Evolutionary conservation across 768 basidiomycete species (phyloP).

Genomic region (Rhizopogon sp.): DNA sequence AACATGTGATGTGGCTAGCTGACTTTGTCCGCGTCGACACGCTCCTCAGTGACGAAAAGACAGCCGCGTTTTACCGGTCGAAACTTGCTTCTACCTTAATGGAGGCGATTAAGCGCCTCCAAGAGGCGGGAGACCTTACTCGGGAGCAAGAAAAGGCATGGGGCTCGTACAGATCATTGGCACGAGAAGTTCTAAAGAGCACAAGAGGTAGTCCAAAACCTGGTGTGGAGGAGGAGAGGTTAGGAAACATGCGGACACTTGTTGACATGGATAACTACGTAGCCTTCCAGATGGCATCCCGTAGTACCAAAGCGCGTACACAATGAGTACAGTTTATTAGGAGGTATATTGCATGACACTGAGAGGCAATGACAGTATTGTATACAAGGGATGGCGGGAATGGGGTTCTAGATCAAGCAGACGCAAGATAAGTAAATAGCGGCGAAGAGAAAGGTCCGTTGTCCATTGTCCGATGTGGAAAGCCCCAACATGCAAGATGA

Average conservation of each 20-base stretch:
- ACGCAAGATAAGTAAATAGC: constrained; percentile 2
- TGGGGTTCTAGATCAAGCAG: neutral
- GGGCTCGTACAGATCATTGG: constrained; percentile 12
- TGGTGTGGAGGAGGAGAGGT: constrained; percentile 12
- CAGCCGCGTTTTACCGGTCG: constrained; percentile 33
- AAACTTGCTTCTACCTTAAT: constrained; percentile 46
- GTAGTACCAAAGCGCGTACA: constrained; percentile 22
- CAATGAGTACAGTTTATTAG: constrained; percentile 3
- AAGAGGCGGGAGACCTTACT: constrained; percentile 13
- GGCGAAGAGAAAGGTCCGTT: constrained; percentile 8
- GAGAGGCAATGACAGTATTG: constrained; percentile 1
- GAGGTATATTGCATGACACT: constrained; percentile 5
- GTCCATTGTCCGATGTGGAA: neutral
- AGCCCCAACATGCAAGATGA: neutral
- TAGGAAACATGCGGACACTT: constrained; percentile 21
- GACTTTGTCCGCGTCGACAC: constrained; percentile 38
- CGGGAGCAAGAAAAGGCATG: constrained; percentile 13
- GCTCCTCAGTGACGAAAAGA: constrained; percentile 24
- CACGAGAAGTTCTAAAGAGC: constrained; percentile 12
- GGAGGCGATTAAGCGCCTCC: constrained; percentile 34
- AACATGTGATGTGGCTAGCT: constrained; percentile 59
- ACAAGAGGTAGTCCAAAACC: constrained; percentile 10
- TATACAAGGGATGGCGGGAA: constrained; percentile 3
- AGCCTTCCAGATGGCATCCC: constrained; percentile 24
- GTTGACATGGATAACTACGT: constrained; percentile 23